Evolutionary conservation across 257 asterid species (phyloP).

Genomic region (Thymus mandschuricus): DNA sequence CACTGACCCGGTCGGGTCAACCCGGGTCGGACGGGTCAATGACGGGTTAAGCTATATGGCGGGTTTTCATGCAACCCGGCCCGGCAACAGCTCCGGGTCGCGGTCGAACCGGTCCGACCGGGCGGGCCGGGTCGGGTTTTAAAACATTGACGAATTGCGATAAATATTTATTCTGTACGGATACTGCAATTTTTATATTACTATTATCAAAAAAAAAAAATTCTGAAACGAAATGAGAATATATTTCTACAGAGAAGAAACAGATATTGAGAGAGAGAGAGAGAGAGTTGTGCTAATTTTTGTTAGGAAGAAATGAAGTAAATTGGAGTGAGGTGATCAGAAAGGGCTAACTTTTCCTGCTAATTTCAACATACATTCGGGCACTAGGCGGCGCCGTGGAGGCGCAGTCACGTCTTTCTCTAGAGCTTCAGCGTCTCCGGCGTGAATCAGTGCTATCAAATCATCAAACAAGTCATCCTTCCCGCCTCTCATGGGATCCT

Average conservation of each 20-base stretch:
- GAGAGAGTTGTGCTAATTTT: background rate
- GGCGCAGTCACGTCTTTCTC: conserved; percentile 54
- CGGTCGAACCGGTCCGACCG: too few relatives aligned
- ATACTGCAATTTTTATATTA: too few relatives aligned
- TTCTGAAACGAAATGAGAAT: too few relatives aligned
- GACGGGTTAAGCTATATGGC: too few relatives aligned
- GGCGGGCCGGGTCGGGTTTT: too few relatives aligned
- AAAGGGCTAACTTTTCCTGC: conserved; percentile 80
- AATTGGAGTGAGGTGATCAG: conserved; percentile 26
- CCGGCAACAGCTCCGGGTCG: too few relatives aligned
- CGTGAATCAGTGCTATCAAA: conserved; percentile 59
- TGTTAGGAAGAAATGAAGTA: background rate
- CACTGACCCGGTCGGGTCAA: too few relatives aligned
- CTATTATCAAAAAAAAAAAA: too few relatives aligned
- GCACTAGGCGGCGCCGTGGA: conserved; percentile 70
- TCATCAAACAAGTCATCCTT: conserved; percentile 69
- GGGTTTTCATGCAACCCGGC: too few relatives aligned
- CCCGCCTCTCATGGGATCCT: conserved; percentile 98
- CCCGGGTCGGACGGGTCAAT: too few relatives aligned
- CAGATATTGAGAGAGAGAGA: too few relatives aligned
- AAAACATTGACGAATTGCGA: background rate
- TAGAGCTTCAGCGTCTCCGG: conserved; percentile 59
- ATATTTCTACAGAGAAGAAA: too few relatives aligned
- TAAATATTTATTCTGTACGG: background rate
- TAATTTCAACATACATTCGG: conserved; percentile 77